Evolutionary conservation across 345 rosid genomes (phyloP).

Genomic region (Arabis hirsuta): DNA sequence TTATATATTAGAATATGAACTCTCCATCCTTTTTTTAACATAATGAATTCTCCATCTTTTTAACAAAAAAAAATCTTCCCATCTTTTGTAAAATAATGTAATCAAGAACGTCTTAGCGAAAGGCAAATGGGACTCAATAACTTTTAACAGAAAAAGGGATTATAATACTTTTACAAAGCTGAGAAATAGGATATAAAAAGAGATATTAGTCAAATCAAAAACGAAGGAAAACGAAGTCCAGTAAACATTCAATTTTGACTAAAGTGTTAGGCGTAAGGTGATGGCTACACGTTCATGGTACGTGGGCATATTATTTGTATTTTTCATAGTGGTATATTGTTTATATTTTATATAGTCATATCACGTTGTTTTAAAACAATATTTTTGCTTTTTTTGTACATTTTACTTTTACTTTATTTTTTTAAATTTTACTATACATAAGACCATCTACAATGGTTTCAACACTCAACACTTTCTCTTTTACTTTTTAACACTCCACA

Average conservation of each 20-base stretch:
- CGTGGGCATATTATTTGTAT: constrained; percentile 37
- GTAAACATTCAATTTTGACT: constrained; percentile 44
- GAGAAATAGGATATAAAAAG: constrained; percentile 23
- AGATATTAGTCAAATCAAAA: constrained; percentile 38
- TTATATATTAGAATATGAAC: neutral
- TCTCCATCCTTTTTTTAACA: neutral
- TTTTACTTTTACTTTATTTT: too few relatives aligned
- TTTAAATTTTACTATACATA: too few relatives aligned
- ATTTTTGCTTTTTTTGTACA: too few relatives aligned
- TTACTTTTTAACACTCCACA: too few relatives aligned
- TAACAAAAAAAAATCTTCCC: too few relatives aligned
- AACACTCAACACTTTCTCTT: too few relatives aligned
- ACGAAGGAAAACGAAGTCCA: constrained; percentile 27
- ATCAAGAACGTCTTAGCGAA: neutral
- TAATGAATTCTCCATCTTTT: neutral
- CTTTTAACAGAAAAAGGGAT: neutral
- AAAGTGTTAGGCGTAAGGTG: constrained; percentile 45
- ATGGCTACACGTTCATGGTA: constrained; percentile 46
- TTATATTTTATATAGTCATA: constrained; percentile 6
- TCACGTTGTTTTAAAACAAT: neutral
- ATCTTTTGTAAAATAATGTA: neutral
- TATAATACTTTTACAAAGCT: constrained; percentile 10
- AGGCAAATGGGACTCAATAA: neutral
- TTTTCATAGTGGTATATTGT: neutral
- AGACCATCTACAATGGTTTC: too few relatives aligned